These are phyloP conservation scores for Malus hybrid DNA, from an alignment of 331 rosid genomes.

Conservation along the genomic window DNA sequence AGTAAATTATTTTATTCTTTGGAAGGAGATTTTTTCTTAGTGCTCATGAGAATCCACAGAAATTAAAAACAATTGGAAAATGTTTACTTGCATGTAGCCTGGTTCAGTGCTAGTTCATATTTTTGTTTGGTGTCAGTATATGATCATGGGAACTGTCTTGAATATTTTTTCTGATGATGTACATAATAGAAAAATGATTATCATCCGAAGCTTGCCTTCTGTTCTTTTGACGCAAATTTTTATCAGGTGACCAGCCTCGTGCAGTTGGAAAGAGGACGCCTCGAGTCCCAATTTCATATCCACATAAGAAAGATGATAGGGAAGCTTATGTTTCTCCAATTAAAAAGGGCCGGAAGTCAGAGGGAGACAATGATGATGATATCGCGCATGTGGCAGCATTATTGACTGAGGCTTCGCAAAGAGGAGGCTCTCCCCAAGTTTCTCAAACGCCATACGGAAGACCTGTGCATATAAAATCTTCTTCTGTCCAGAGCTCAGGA, in stretches of 20 bases:
- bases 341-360: constrained; percentile 39
- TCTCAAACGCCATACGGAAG: constrained; percentile 34
- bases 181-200: not conserved
- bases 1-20: not conserved
- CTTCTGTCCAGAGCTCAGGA: constrained; percentile 42
- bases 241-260: constrained; percentile 63
- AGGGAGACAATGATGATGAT: constrained; percentile 46
- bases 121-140: not conserved
- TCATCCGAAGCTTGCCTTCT: constrained; percentile 6
- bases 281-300: constrained; percentile 51
- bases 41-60: not conserved
- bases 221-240: constrained; percentile 15
- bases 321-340: constrained; percentile 36
- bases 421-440: constrained; percentile 55
- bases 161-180: not conserved
- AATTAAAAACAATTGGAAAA: not conserved
- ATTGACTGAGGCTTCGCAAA: constrained; percentile 60
- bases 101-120: not conserved
- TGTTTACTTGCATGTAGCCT: not conserved
- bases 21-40: not conserved
- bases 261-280: constrained; percentile 89
- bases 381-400: constrained; percentile 48
- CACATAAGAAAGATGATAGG: constrained; percentile 33
- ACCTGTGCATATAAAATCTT: constrained; percentile 31
- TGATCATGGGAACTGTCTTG: not conserved